Conservation (phyloP, 2,329 filamentous ascomycete species). For the Cladosporium colombiae region DNA sequence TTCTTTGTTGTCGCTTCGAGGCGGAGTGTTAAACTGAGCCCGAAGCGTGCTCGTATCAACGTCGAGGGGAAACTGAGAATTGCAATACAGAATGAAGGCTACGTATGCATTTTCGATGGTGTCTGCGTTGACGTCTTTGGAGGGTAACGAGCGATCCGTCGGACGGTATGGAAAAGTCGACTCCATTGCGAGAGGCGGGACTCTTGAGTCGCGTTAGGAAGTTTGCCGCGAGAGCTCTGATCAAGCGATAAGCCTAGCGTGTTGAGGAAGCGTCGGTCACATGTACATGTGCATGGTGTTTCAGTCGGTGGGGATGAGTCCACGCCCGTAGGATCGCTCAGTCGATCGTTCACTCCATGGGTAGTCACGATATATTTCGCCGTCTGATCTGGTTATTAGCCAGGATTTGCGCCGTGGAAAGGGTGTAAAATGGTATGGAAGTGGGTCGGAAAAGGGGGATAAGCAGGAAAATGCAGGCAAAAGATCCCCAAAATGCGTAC, state of each 20-base stretch:
- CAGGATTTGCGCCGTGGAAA: slow-evolving; percentile 1
- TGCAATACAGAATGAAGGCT: slow-evolving; percentile 85
- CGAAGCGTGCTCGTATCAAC: slow-evolving; percentile 70
- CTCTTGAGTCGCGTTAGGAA: slow-evolving; percentile 7
- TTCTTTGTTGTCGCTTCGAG: slow-evolving; percentile 82
- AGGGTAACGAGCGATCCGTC: slow-evolving; percentile 60
- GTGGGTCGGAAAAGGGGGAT: slow-evolving; percentile 19
- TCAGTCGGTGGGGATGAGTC: not conserved
- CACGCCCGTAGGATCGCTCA: not conserved
- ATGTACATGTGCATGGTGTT: not conserved
- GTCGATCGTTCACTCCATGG: not conserved
- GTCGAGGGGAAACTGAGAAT: slow-evolving; percentile 72
- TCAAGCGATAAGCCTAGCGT: not conserved
- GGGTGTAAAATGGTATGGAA: not conserved
- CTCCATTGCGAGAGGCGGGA: not conserved
- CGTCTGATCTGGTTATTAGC: slow-evolving; percentile 7
- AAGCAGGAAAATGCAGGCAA: slow-evolving; percentile 13
- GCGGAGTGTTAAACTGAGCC: slow-evolving; percentile 75
- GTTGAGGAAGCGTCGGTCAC: not conserved
- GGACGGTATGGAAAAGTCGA: slow-evolving; percentile 13
- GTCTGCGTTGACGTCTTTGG: slow-evolving; percentile 65
- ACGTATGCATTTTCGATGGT: slow-evolving; percentile 82
- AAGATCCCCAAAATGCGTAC: not conserved
- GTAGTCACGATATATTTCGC: not conserved
- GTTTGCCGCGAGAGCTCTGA: not conserved